A percentile compares a stretch with the other conserved stretches of the same genome.
These are phyloP conservation scores for Puccinia coronata DNA, from an alignment of 1,284 basidiomycete genomes.

Conservation along the genomic window DNA sequence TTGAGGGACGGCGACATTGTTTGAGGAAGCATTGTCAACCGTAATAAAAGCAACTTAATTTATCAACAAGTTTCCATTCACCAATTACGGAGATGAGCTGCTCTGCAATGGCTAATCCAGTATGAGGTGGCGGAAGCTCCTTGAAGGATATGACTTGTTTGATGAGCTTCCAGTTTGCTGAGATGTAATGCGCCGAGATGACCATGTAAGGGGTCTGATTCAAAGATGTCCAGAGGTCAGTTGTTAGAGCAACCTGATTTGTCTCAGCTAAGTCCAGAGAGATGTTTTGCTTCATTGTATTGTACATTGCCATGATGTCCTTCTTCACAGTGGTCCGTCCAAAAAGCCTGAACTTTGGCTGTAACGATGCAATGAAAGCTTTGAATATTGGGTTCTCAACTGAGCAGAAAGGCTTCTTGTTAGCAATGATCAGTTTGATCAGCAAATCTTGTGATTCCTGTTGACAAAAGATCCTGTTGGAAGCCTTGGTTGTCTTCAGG, in stretches of 20 bases:
- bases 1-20: not conserved
- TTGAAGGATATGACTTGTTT: no score
- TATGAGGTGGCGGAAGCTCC: not conserved
- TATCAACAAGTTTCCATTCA: not conserved
- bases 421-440: not conserved
- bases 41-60: not conserved
- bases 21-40: no score
- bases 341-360: not conserved
- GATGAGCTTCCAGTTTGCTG: not conserved
- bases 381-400: not conserved
- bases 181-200: not conserved
- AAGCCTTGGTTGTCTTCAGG: not conserved
- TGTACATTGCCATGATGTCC: not conserved
- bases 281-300: not conserved
- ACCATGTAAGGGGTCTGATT: slow-evolving; percentile 5
- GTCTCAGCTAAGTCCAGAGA: not conserved
- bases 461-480: not conserved
- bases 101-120: no score
- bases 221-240: not conserved
- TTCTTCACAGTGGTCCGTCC: not conserved
- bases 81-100: no score
- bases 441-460: not conserved
- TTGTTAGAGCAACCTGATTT: not conserved
- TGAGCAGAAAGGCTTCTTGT: not conserved
- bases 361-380: not conserved